Percentiles rank a stretch among this genome's conserved stretches.
Evolutionary conservation across 306 rosid genomes (phyloP).

Genomic region (Biancaea sappan): DNA sequence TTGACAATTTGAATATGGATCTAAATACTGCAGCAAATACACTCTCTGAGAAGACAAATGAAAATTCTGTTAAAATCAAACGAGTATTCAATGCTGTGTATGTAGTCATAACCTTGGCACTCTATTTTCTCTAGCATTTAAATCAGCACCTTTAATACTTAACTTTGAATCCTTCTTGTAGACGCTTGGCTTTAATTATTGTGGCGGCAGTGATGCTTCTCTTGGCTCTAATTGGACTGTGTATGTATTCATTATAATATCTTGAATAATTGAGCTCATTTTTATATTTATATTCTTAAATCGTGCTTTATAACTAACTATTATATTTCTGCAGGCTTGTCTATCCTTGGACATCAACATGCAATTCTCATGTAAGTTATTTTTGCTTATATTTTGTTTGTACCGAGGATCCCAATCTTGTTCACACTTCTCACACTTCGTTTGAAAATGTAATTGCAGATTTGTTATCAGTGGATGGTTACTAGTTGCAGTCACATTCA

Average conservation of each 20-base stretch:
- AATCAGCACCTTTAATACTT: conserved; percentile 1
- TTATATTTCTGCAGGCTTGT: conserved; percentile 61
- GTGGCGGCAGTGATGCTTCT: conserved; percentile 80
- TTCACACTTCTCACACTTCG: conserved; percentile 24
- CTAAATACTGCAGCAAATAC: conserved; percentile 74
- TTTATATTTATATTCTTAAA: background rate
- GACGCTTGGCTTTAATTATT: conserved; percentile 69
- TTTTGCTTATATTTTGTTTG: background rate
- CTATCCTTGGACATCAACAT: conserved; percentile 73
- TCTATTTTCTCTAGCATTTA: conserved; percentile 1
- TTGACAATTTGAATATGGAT: conserved; percentile 68
- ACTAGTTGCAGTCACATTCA: conserved; percentile 73
- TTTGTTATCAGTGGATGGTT: conserved; percentile 87
- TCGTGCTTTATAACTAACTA: conserved; percentile 26
- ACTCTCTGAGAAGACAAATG: conserved; percentile 55
- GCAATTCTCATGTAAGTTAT: conserved; percentile 77
- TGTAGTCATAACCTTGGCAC: conserved; percentile 36
- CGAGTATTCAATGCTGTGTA: conserved; percentile 68
- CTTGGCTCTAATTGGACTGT: conserved; percentile 70
- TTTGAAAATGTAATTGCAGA: conserved; percentile 51
- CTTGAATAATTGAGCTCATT: background rate
- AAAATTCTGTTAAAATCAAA: conserved; percentile 60
- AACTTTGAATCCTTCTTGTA: conserved; percentile 36
- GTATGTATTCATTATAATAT: conserved; percentile 49
- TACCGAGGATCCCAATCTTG: conserved; percentile 6